Evolutionary conservation across 2,329 filamentous ascomycete species (phyloP), one percentile per base, ranked within the genome.

Genomic region (Myriangium duriaei): DNA sequence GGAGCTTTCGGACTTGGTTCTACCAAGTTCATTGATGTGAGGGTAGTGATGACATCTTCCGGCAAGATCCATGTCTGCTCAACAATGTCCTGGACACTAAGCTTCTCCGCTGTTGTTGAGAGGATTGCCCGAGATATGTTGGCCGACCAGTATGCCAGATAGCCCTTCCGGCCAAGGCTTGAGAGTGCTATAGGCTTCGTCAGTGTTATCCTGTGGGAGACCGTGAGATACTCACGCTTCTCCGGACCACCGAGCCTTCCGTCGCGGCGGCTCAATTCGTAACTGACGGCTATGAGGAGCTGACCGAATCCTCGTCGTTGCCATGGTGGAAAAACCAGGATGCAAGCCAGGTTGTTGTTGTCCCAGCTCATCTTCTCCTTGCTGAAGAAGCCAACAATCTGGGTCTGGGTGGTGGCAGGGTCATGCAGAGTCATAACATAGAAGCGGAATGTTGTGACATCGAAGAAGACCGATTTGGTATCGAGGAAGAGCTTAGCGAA

Each of bases 301-400:
- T 84, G 77, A 0, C 91, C 91, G 0, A 96, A 71, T 1, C 88
- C 86, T 47, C 85, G 86, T 45, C 81, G 79, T 60, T 96, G 88
- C 76, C 88, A 96, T 0, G 91, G 91, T 1, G 91, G 91, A 53
- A 96, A 96, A 11, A 96, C 74, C 5, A 96, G 69, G 49, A 98
- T 98, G 56, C 91, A 98, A 1, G 91, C 91, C 4, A 98, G 71
- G 48, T 96, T 98, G 60, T 98, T 96, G 52, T 88, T 87, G 53
- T 98, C 91, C 88, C 91, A 98, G 3, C 85, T 94, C 68, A 95
- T 81, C 58, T 96, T 96, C 60, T 98, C 91, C 57, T 98, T 96
- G 46, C 83, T 92, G 65, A 96, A 98, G 69, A 96, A 96, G n/a
- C 91, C 91, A 1, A 88, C 74, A 18, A 95, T 78, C 52, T 79